Evolutionary conservation across 768 basidiomycete genomes (phyloP), one percentile per base, ranked within the genome.

Genomic region (Lactarius pseudohatsudake): DNA sequence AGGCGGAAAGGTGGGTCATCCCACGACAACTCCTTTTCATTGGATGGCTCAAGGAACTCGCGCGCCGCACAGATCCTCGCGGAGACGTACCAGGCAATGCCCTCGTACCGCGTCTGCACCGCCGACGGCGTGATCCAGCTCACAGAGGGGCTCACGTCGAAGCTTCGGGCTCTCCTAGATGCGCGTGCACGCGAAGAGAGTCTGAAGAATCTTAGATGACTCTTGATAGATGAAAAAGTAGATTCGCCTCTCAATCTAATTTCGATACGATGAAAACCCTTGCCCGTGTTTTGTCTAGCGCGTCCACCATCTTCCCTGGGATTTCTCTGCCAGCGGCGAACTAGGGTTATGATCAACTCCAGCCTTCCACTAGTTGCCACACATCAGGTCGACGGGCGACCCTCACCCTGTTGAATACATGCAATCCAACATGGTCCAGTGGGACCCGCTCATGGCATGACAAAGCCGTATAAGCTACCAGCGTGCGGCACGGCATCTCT

Each of bases 81-180:
- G 0, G 85, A 89, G 32, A 94, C 91, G 2, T 94, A 93, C 70
- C 85, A 90, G 72, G 81, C 88, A 6, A 93, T 94, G 92, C 91
- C 91, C 0, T 82, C 92, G 8, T 94, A 94, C 74, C 85, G 92
- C 22, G 66, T 93, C 20, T 92, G 89, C 75, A 94, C 92, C 1
- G 75, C 83, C 13, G 89, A 92, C 65, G 92, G 92, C 2, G 76
- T 90, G 0, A 80, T 82, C 1, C 84, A 85, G 65, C 81, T 94
- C 59, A 90, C 91, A 0, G 84, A 85, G 6, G 90, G 89, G 3
- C 79, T 93, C 10, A 81, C 84, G 43, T 73, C 75, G 67, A 79
- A 81, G 47, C 79, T 91, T 69, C 76, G 71, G 64, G 72, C 62
- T 56, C 58, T 79, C 20, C 74, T 87, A n/a, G 74, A 76, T 38